Evolutionary conservation across 2,329 filamentous ascomycete species (phyloP).

Genomic region (Immersiporthe knoxdaviesiana): DNA sequence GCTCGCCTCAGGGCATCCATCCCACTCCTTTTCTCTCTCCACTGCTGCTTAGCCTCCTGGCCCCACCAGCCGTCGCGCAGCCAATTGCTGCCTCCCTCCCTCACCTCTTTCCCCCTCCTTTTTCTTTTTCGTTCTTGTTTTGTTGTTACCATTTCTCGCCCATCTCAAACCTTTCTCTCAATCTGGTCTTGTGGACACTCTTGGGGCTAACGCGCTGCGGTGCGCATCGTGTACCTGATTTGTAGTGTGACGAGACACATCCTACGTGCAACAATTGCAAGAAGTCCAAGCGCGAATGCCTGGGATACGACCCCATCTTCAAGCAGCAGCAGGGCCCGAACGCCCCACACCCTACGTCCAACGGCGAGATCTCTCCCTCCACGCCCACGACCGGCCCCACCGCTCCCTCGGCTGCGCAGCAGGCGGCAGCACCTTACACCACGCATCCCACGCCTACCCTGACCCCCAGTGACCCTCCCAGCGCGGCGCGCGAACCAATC

Average conservation of each 20-base stretch:
- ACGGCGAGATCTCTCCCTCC: constrained; percentile 41
- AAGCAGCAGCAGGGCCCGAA: constrained; percentile 66
- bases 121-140: no score
- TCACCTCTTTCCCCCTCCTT: background rate
- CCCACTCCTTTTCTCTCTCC: background rate
- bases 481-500: constrained; percentile 17
- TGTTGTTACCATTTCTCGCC: background rate
- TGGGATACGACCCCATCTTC: constrained; percentile 88
- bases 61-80: background rate
- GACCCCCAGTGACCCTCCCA: constrained; percentile 26
- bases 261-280: constrained; percentile 89
- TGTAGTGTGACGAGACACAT: constrained; percentile 92
- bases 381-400: constrained; percentile 42
- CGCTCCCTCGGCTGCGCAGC: constrained; percentile 40
- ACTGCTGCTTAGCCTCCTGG: background rate
- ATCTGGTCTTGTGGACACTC: background rate
- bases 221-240: background rate
- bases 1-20: constrained; percentile 13
- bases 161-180: no score
- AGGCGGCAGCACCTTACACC: constrained; percentile 45
- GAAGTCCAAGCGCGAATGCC: constrained; percentile 84
- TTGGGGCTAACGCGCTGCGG: constrained; percentile 12
- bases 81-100: background rate
- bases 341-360: constrained; percentile 72
- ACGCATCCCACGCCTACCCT: constrained; percentile 28